Base-by-base conservation (phyloP, 768 basidiomycete genomes). In the Boletus sensibilis region DNA sequence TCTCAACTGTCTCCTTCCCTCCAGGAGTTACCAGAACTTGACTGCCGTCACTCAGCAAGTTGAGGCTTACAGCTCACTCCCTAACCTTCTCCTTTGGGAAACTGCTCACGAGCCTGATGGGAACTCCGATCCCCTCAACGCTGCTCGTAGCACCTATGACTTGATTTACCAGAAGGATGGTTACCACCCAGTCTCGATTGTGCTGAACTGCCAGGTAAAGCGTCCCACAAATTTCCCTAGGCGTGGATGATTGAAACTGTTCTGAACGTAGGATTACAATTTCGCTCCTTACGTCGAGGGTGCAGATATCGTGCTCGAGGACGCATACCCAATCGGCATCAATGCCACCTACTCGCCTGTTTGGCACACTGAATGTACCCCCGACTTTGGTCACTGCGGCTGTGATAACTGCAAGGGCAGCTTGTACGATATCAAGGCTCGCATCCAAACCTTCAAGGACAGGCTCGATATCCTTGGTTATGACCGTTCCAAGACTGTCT, bases 21-120 rank as follows among this genome's bases (percentile, higher is more conserved):
- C 5, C 55, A 74, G 74, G 78, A 77, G 77, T 4, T 91, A 90
- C 70, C 79, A 78, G 76, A 85, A 92, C 68, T 54, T 74, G 34
- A 79, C 82, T 11, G 76, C 78, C 1, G 85, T 92, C 8, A 79
- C 79, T 2, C 77, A 80, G 44, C 80, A 89, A 67, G 87, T 92
- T 31, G 78, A 84, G 53, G 74, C 74, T 21, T 79, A 90, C 69
- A 85, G 85, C 58, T 79, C 82, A 5, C 78, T 86, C 12, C 78
- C 83, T 0, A 90, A 88, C 59, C 77, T 91, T 25, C 74, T 91
- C 12, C 69, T 83, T 0, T 86, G 85, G 84, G 88, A 89, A 64
- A 88, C 86, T 9, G 85, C 79, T 7, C 87, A 89, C 62, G 87
- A 90, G 64, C 86, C 84, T 1, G 87, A 90, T 53, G 87, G 88